Conservation (phyloP, 2,329 filamentous ascomycete genomes). For the Hirsutella rhossiliensis region DNA sequence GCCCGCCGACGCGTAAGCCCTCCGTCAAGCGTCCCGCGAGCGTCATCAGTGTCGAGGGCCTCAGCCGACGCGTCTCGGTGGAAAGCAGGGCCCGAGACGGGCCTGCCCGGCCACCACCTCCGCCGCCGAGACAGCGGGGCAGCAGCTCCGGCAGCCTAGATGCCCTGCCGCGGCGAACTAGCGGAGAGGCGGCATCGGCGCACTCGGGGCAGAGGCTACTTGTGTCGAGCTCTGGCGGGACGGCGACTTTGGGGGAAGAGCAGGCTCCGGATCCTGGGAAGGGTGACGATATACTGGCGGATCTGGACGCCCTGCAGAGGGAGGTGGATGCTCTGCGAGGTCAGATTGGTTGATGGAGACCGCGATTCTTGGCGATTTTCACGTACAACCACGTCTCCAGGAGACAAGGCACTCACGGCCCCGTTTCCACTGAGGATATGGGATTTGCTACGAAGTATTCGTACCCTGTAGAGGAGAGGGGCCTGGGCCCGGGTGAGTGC, state of each 20-base stretch:
- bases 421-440: too few species aligned
- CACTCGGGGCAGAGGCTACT: conserved; percentile 2
- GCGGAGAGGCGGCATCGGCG: conserved; percentile 15
- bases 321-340: conserved; percentile 57
- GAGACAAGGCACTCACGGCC: too few species aligned
- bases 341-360: conserved; percentile 9
- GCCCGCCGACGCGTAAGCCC: conserved; percentile 30
- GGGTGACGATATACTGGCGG: conserved; percentile 53
- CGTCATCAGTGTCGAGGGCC: conserved; percentile 26
- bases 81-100: conserved; percentile 16
- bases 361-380: conserved; percentile 19
- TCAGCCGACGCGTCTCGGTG: conserved; percentile 14
- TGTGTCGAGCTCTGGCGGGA: neutral
- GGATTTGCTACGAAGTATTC: too few species aligned
- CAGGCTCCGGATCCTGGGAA: conserved; percentile 15
- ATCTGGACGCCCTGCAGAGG: conserved; percentile 57
- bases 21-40: conserved; percentile 33
- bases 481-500: too few species aligned
- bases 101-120: conserved; percentile 33
- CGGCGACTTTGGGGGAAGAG: conserved; percentile 4
- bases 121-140: conserved; percentile 32
- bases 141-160: conserved; percentile 33
- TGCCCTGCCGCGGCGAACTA: conserved; percentile 17
- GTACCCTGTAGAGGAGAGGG: too few species aligned
- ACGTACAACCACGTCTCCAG: too few species aligned